Evolutionary conservation across 345 rosid genomes (phyloP).

Genomic region (Angophora floribunda): DNA sequence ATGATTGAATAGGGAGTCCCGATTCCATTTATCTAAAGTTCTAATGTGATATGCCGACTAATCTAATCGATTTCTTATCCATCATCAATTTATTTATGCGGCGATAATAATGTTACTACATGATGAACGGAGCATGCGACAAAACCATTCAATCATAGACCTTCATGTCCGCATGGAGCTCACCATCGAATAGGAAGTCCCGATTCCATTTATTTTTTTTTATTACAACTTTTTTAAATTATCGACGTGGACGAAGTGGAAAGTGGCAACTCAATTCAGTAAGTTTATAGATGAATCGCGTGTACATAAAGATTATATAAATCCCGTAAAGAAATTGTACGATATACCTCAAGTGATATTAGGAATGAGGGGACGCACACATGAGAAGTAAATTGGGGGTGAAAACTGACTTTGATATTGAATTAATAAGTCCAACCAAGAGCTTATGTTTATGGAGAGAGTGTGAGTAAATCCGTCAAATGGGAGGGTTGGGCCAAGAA

Average conservation of each 20-base stretch:
- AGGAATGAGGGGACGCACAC: not conserved
- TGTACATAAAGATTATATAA: not conserved
- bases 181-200: not conserved
- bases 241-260: not conserved
- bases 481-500: rapidly evolving
- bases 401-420: rapidly evolving
- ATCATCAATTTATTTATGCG: too few relatives aligned
- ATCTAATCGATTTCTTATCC: too few relatives aligned
- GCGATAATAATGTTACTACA: not conserved
- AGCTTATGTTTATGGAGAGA: not conserved
- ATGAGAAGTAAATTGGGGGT: not conserved
- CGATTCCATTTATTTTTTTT: not conserved
- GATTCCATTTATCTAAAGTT: not conserved
- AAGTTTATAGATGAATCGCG: not conserved
- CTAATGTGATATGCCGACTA: not conserved
- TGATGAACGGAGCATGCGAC: not conserved
- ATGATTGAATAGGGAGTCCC: too few relatives aligned
- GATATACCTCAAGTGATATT: not conserved
- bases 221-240: not conserved
- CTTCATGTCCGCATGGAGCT: not conserved
- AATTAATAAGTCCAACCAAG: not conserved
- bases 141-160: not conserved
- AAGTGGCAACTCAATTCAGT: not conserved
- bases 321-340: not conserved
- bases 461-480: not conserved